Conservation (phyloP, 176 grass and related monocot species). For the Melocanna baccifera region DNA sequence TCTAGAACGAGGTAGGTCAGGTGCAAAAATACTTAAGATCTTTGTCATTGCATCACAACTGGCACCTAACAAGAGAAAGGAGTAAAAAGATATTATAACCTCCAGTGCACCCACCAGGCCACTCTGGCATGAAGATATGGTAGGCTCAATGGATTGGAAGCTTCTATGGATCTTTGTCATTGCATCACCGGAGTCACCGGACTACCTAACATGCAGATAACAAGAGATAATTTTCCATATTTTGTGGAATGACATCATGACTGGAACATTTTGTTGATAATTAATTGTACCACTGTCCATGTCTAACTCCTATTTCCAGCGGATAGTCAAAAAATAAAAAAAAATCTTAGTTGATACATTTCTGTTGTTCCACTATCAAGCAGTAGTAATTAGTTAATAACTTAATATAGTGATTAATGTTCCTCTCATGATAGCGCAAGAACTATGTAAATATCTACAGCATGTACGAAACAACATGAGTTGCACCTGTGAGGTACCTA, state of each 20-base stretch:
- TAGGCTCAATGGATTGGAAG: slow-evolving; percentile 43
- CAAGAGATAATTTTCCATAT: slow-evolving; percentile 15
- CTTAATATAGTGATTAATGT: slow-evolving; percentile 24
- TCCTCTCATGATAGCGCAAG: slow-evolving; percentile 6
- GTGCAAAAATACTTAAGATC: slow-evolving; percentile 30
- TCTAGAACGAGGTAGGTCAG: slow-evolving; percentile 57
- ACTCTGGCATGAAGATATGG: slow-evolving; percentile 29
- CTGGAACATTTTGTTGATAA: slow-evolving; percentile 20
- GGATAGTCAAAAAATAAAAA: slow-evolving; percentile 1
- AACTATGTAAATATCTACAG: slow-evolving; percentile 16
- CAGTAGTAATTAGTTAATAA: slow-evolving; percentile 20
- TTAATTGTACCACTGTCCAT: slow-evolving; percentile 27
- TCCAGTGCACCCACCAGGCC: slow-evolving; percentile 45
- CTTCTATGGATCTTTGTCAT: slow-evolving; percentile 51
- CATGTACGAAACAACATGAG: slow-evolving; percentile 1
- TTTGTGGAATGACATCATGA: slow-evolving; percentile 27
- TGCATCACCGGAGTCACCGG: slow-evolving; percentile 35
- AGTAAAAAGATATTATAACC: slow-evolving; percentile 40
- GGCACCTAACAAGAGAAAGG: slow-evolving; percentile 44
- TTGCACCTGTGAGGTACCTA: background rate
- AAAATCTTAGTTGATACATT: slow-evolving; percentile 10
- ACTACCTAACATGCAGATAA: slow-evolving; percentile 60
- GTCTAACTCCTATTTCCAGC: slow-evolving; percentile 27
- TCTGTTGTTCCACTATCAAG: slow-evolving; percentile 45
- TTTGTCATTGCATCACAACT: slow-evolving; percentile 47